A percentile compares a stretch with the other conserved stretches of the same genome.
Evolutionary conservation across 768 basidiomycete genomes (phyloP).

Genomic region (Calocera cornea): DNA sequence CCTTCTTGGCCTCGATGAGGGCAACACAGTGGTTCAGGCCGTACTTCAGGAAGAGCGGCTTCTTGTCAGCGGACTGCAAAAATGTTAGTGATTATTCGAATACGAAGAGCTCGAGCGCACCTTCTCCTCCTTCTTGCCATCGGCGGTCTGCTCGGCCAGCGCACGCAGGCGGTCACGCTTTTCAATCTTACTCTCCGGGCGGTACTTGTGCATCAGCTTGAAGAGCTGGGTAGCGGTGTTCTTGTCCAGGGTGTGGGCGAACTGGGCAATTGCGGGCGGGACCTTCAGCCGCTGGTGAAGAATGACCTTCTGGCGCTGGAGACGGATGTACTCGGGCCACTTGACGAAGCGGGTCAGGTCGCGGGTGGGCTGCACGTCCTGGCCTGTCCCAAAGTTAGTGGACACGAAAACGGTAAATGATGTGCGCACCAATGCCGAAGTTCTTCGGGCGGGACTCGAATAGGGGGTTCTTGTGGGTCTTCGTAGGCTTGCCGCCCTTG

Average conservation of each 20-base stretch:
- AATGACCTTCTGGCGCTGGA: constrained; percentile 97
- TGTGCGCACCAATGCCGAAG: constrained; percentile 77
- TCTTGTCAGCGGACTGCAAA: constrained; percentile 59
- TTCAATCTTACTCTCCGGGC: constrained; percentile 88
- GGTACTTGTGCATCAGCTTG: constrained; percentile 96
- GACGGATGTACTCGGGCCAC: constrained; percentile 97
- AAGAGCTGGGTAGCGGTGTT: constrained; percentile 97
- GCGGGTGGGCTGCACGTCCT: constrained; percentile 77
- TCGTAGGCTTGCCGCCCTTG: constrained; percentile 50
- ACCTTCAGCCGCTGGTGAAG: constrained; percentile 96
- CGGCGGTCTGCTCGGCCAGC: constrained; percentile 62
- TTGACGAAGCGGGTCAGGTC: constrained; percentile 97
- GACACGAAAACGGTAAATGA: not conserved
- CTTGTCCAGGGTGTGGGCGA: constrained; percentile 91
- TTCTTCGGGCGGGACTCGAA: constrained; percentile 84
- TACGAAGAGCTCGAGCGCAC: not conserved
- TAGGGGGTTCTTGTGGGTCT: constrained; percentile 85
- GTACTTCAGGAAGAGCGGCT: constrained; percentile 90
- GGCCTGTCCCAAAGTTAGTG: constrained; percentile 39
- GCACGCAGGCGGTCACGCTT: constrained; percentile 87
- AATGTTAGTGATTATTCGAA: not conserved
- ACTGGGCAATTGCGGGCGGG: constrained; percentile 94
- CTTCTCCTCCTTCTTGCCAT: constrained; percentile 46
- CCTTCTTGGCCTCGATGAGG: constrained; percentile 95
- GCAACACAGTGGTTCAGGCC: constrained; percentile 95